These are phyloP conservation scores for Monosporascus sp. DNA, from an alignment of 2,329 filamentous ascomycete genomes.

Conservation along the genomic window DNA sequence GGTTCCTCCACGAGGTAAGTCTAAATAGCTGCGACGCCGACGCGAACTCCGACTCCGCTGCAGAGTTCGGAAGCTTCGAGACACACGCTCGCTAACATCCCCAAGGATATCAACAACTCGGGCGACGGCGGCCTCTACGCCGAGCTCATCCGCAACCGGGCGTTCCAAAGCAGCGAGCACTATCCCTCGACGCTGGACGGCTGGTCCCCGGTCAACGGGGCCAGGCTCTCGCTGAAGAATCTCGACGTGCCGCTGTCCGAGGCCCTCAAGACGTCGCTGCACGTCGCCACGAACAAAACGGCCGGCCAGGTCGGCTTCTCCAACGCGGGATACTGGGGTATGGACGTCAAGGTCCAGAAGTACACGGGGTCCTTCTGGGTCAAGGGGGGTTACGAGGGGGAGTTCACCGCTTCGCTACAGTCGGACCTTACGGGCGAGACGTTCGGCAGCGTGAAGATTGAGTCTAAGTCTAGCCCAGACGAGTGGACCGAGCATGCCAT, in stretches of 20 bases:
- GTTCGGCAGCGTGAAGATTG: slow-evolving; percentile 42
- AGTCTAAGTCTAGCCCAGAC: slow-evolving; percentile 32
- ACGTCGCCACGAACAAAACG: slow-evolving; percentile 31
- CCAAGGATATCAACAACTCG: slow-evolving; percentile 59
- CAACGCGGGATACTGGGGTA: slow-evolving; percentile 55
- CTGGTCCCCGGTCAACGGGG: slow-evolving; percentile 39
- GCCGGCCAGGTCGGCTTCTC: slow-evolving; percentile 38
- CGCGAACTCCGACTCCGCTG: no score
- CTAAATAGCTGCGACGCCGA: no score
- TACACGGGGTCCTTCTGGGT: slow-evolving; percentile 51
- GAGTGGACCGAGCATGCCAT: slow-evolving; percentile 50
- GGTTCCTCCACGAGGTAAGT: slow-evolving; percentile 39
- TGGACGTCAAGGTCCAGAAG: slow-evolving; percentile 41
- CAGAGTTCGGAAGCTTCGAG: no score
- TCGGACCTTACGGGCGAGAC: slow-evolving; percentile 39
- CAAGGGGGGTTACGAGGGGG: slow-evolving; percentile 41
- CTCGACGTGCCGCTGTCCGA: slow-evolving; percentile 43
- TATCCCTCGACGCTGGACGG: slow-evolving; percentile 39
- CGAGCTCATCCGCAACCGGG: slow-evolving; percentile 65
- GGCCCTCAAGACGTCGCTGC: slow-evolving; percentile 47
- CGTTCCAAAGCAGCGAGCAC: slow-evolving; percentile 53
- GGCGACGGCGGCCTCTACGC: slow-evolving; percentile 71
- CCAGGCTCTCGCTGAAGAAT: slow-evolving; percentile 41
- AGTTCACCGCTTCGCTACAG: slow-evolving; percentile 42
- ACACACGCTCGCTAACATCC: no score